Percentiles rank a stretch among this genome's conserved stretches.
Evolutionary conservation across 768 basidiomycete species (phyloP).

Genomic region (Boletus patriciae): DNA sequence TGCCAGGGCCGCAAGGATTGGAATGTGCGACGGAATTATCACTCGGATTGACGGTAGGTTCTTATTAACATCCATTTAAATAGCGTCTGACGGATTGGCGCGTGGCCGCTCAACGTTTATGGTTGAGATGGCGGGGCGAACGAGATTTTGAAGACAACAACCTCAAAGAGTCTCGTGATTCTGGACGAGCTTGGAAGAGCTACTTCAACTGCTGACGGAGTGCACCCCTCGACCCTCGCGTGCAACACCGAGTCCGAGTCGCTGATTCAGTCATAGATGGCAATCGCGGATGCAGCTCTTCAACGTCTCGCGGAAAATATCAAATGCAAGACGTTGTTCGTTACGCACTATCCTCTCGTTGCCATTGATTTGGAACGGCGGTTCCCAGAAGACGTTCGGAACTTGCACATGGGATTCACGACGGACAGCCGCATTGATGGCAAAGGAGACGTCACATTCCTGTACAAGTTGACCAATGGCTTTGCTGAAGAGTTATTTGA

Average conservation of each 20-base stretch:
- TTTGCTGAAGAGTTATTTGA: constrained; percentile 85
- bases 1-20: constrained; percentile 67
- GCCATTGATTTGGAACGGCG: constrained; percentile 63
- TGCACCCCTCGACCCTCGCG: constrained; percentile 27
- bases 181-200: constrained; percentile 90
- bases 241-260: background rate
- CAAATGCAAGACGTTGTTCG: constrained; percentile 80
- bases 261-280: constrained; percentile 54
- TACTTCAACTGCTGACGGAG: constrained; percentile 91
- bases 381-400: constrained; percentile 63
- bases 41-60: constrained; percentile 85
- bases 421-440: constrained; percentile 71
- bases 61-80: background rate
- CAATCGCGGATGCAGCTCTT: constrained; percentile 81
- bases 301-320: constrained; percentile 61
- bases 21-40: constrained; percentile 80
- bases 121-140: constrained; percentile 94
- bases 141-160: constrained; percentile 80
- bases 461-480: constrained; percentile 74
- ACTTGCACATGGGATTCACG: constrained; percentile 85
- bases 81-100: constrained; percentile 85
- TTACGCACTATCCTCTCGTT: constrained; percentile 91
- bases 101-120: constrained; percentile 92
- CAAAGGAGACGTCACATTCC: constrained; percentile 77
- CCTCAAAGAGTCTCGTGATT: constrained; percentile 77